Evolutionary conservation across 106 monocot species (phyloP), one percentile per base, ranked within the genome.

Genomic region (Narthecium ossifragum): DNA sequence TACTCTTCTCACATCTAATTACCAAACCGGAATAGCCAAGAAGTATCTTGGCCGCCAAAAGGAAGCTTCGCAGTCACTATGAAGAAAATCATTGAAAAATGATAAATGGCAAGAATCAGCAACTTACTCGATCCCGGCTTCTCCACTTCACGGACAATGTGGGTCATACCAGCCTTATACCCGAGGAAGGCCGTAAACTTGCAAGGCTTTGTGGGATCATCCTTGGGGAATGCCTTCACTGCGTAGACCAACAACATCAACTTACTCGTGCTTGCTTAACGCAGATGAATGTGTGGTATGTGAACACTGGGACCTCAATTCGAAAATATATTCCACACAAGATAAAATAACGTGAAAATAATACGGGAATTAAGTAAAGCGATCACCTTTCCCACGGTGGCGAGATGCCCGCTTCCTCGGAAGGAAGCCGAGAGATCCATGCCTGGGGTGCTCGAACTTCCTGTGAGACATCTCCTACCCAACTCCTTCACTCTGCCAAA

Each of bases 381-480:
- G 38, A 6, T 27, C 64, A 78, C 83, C 80, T 73, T 90, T 90
- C 29, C 90, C 90, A 34, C 90, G 78, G 72, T 90, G 89, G 51
- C 89, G 88, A 11, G 65, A 59, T 10, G 85, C 67, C 9, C 89
- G 39, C 63, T 90, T 90, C 78, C 78, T 81, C 8, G 89, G 89
- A 32, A 90, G 89, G 41, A 90, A 90, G 37, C 89, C 89, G 41
- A 90, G 90, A 57, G 90, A 90, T 1, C 90, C 90, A 39, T 90
- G 90, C 64, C 90, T 72, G 18, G 90, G 90, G 75, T 90, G 90
- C 82, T 90, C 90, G 38, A 90, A 90, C 85, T 90, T 90, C 64
- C 90, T 33, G 59, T 90, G 90, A 8, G 90, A 90, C 90, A 90
- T 90, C n/a, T n/a, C n/a, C n/a, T n/a, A n/a, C n/a, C n/a, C n/a